These are phyloP conservation scores for Aspergillus sp. DNA, from an alignment of 2,329 filamentous ascomycete species.

Conservation along the genomic window DNA sequence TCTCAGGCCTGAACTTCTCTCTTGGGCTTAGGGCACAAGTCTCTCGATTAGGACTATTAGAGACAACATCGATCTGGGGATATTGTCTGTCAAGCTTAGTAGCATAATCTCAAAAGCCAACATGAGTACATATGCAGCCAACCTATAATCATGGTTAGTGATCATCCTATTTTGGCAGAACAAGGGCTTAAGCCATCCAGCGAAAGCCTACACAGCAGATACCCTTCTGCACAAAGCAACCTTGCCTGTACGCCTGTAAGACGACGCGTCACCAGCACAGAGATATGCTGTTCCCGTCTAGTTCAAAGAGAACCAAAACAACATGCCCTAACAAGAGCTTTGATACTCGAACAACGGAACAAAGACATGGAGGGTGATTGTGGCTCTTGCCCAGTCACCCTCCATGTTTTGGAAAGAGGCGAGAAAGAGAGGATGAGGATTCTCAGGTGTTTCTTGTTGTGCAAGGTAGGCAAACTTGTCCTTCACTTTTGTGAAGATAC, in stretches of 20 bases:
- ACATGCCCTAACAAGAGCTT: background rate
- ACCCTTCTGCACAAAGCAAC: background rate
- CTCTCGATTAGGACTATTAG: background rate
- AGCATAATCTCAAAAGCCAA: no score
- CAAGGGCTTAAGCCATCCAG: background rate
- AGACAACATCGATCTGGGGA: background rate
- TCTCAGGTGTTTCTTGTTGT: background rate
- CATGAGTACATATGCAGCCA: background rate
- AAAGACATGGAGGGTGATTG: background rate
- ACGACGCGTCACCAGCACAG: background rate
- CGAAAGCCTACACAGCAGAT: background rate
- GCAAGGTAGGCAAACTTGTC: constrained; percentile 10
- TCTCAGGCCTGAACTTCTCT: background rate
- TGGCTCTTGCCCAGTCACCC: no score
- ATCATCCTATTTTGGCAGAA: background rate
- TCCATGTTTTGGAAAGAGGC: background rate
- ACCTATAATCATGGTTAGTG: background rate
- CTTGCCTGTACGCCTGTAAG: background rate
- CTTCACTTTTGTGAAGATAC: constrained; percentile 12
- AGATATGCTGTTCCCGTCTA: background rate
- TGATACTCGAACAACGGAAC: background rate
- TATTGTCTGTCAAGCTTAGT: background rate
- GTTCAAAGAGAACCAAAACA: background rate
- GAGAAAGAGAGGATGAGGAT: background rate
- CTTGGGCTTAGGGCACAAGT: background rate